phyloP scores from a whole-genome alignment of 2,329 filamentous ascomycete genomes.

The Epichloe amarillans region DNA sequence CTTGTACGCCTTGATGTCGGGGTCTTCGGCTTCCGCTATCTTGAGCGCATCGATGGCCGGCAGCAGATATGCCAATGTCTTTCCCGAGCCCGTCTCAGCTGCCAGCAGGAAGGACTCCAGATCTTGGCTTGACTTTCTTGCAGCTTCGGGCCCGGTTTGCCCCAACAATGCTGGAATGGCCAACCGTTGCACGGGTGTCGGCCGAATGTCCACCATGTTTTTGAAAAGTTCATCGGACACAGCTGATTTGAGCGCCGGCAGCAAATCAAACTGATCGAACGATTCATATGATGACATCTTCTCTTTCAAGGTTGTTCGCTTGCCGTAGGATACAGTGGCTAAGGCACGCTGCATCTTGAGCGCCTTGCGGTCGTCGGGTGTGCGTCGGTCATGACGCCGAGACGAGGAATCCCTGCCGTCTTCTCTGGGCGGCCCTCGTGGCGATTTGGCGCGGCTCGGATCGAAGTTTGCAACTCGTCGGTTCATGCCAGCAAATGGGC shows the following conservation, averaged over 20 bases:
- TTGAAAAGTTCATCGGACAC: slow-evolving; percentile 61
- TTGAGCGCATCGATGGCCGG: slow-evolving; percentile 81
- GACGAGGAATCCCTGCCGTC: slow-evolving; percentile 12
- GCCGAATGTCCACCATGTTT: slow-evolving; percentile 59
- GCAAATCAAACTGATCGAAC: slow-evolving; percentile 69
- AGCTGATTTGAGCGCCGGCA: slow-evolving; percentile 58
- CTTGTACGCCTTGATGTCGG: slow-evolving; percentile 43
- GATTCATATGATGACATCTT: slow-evolving; percentile 54
- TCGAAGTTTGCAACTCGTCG: slow-evolving; percentile 32
- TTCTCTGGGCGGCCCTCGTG: slow-evolving; percentile 6
- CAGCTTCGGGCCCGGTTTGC: slow-evolving; percentile 23
- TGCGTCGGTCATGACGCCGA: slow-evolving; percentile 22
- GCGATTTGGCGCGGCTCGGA: slow-evolving; percentile 10
- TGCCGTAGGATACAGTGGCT: slow-evolving; percentile 61
- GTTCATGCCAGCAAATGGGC: slow-evolving; percentile 45
- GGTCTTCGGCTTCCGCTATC: slow-evolving; percentile 50
- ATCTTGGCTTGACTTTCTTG: slow-evolving; percentile 27
- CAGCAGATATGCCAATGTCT: slow-evolving; percentile 84
- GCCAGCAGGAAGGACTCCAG: slow-evolving; percentile 57
- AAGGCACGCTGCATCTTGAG: slow-evolving; percentile 87
- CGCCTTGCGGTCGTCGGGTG: slow-evolving; percentile 46
- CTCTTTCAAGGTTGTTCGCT: slow-evolving; percentile 38
- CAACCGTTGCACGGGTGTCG: slow-evolving; percentile 80
- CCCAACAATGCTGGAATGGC: slow-evolving; percentile 73
- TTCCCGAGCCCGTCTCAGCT: slow-evolving; percentile 93